Evolutionary conservation across 2,329 filamentous ascomycete genomes (phyloP).

Genomic region (Pseudogymnoascus sp.): DNA sequence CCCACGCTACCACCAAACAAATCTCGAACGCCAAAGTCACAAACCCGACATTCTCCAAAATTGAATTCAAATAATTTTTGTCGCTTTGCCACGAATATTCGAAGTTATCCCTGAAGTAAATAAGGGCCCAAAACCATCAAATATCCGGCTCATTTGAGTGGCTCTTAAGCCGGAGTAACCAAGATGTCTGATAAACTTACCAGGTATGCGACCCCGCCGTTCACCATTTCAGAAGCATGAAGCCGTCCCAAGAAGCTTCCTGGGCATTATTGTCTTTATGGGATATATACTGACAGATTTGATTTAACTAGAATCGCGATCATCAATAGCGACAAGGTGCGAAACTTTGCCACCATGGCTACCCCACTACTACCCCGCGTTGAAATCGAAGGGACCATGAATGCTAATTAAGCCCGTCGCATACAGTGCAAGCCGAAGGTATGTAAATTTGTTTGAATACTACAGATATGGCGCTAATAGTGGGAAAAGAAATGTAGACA

Average conservation of each 20-base stretch:
- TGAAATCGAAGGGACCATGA: conserved; percentile 11
- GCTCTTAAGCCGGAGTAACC: conserved; percentile 7
- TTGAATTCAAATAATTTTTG: conserved; percentile 1
- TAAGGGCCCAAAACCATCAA: background rate
- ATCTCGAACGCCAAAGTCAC: conserved; percentile 5
- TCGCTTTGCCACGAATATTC: conserved; percentile 2
- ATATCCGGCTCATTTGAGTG: background rate
- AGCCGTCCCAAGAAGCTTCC: background rate
- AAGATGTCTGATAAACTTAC: conserved; percentile 89
- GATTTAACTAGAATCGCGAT: conserved; percentile 73
- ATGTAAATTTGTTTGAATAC: conserved; percentile 23
- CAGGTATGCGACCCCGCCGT: conserved; percentile 51
- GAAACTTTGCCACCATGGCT: conserved; percentile 32
- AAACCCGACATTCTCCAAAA: conserved; percentile 1
- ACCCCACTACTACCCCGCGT: conserved; percentile 31
- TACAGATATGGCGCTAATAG: conserved; percentile 25
- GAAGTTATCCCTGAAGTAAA: background rate
- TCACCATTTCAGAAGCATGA: background rate
- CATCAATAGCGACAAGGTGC: conserved; percentile 95
- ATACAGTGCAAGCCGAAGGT: conserved; percentile 80
- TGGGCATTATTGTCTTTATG: background rate
- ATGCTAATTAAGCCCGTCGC: conserved; percentile 33
- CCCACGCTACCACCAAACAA: conserved; percentile 10
- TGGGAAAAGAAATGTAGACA: conserved; percentile 80
- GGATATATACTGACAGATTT: conserved; percentile 5